These are phyloP conservation scores for Epichloe baconii DNA, from an alignment of 2,329 filamentous ascomycete species.

Conservation along the genomic window DNA sequence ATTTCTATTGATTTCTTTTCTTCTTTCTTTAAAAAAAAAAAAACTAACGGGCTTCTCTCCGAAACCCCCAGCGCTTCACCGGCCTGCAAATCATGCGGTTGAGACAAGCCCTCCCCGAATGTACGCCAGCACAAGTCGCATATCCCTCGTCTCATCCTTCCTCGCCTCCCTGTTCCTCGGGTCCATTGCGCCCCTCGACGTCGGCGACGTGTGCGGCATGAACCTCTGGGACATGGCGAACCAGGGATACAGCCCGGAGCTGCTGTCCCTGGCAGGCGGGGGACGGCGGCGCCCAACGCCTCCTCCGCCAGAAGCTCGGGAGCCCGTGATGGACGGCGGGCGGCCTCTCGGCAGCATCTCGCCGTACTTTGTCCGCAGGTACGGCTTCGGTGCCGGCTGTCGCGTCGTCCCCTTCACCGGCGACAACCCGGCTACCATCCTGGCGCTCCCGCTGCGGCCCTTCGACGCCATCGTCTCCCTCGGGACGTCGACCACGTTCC, in stretches of 20 bases:
- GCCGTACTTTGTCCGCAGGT: conserved; percentile 64
- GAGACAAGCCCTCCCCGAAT: conserved; percentile 62
- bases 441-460: conserved; percentile 73
- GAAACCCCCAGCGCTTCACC: conserved; percentile 61
- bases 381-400: conserved; percentile 65
- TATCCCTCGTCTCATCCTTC: conserved; percentile 92
- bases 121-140: conserved; percentile 68
- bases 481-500: conserved; percentile 90
- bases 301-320: conserved; percentile 74
- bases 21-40: neutral
- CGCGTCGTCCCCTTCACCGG: conserved; percentile 79
- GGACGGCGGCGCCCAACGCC: conserved; percentile 42
- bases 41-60: neutral
- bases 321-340: conserved; percentile 69
- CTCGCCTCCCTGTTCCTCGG: conserved; percentile 84
- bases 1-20: too few relatives aligned
- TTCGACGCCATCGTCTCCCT: conserved; percentile 90
- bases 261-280: conserved; percentile 66
- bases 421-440: conserved; percentile 91
- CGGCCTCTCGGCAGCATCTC: conserved; percentile 63
- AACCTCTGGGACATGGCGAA: conserved; percentile 84
- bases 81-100: conserved; percentile 94
- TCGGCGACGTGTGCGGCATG: conserved; percentile 91
- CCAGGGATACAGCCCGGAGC: conserved; percentile 58
- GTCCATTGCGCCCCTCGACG: conserved; percentile 75